Conservation (phyloP, 2,329 filamentous ascomycete species). For the Cercospora sp. region DNA sequence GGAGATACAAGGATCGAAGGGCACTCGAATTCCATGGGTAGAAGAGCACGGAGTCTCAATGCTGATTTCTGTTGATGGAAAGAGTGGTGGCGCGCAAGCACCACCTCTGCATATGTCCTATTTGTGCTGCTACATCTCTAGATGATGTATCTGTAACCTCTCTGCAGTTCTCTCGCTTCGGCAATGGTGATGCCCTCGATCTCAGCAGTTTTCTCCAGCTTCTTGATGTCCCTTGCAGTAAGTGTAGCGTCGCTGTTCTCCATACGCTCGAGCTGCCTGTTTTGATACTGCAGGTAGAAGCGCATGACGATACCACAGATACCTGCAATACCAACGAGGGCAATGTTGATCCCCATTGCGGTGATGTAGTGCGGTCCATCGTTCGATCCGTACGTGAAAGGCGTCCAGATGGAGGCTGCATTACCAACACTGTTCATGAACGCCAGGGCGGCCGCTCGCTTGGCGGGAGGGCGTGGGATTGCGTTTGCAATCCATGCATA, state of each 20-base stretch:
- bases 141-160: constrained; percentile 55
- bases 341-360: constrained; percentile 41
- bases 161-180: constrained; percentile 54
- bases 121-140: neutral
- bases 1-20: no score
- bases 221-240: constrained; percentile 50
- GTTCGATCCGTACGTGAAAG: constrained; percentile 42
- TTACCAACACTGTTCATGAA: constrained; percentile 76
- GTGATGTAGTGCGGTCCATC: constrained; percentile 35
- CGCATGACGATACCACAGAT: constrained; percentile 35
- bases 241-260: constrained; percentile 52
- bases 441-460: constrained; percentile 70
- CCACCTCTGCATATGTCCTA: neutral
- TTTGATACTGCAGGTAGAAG: constrained; percentile 45
- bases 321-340: constrained; percentile 32
- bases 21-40: no score
- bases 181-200: constrained; percentile 54
- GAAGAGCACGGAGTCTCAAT: no score
- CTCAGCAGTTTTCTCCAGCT: constrained; percentile 54
- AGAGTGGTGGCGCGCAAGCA: no score
- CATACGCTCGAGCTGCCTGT: constrained; percentile 53
- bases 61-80: no score
- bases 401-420: constrained; percentile 63
- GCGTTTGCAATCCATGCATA: constrained; percentile 79
- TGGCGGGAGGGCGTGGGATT: constrained; percentile 72